phyloP scores from a whole-genome alignment of 331 rosid species.

The Quercus lobata region DNA sequence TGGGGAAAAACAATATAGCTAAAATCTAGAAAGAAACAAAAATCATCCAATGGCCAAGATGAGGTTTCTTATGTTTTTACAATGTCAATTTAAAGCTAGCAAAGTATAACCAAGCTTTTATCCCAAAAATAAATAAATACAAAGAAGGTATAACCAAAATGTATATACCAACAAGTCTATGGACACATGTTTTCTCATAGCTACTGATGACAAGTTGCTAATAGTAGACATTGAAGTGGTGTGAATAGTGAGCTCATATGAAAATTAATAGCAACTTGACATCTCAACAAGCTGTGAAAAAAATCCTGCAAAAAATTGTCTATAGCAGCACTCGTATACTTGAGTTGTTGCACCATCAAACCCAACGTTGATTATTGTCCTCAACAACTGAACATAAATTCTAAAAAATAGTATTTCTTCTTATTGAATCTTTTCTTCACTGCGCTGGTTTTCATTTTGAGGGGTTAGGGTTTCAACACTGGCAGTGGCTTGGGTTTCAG shows the following conservation, averaged over 20 bases:
- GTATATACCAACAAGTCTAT: slow-evolving; percentile 2
- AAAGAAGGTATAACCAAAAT: slow-evolving; percentile 5
- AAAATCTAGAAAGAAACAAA: background rate
- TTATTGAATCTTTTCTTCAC: slow-evolving; percentile 30
- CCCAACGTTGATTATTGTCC: slow-evolving; percentile 32
- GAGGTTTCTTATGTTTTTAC: slow-evolving; percentile 19
- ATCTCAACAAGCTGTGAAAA: too few relatives aligned
- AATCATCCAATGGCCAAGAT: slow-evolving; percentile 4
- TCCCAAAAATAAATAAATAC: too few relatives aligned
- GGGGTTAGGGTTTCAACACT: slow-evolving; percentile 23
- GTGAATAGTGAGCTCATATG: too few relatives aligned
- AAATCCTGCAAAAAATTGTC: too few relatives aligned
- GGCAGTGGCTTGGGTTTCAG: background rate
- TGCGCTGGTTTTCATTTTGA: slow-evolving; percentile 34
- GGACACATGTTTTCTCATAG: too few relatives aligned
- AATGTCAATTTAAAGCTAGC: slow-evolving; percentile 3
- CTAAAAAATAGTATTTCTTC: slow-evolving; percentile 13
- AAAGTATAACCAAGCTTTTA: slow-evolving; percentile 1
- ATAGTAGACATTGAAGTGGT: too few relatives aligned
- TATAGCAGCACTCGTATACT: slow-evolving; percentile 6
- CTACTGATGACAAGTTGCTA: too few relatives aligned
- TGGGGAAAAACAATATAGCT: background rate
- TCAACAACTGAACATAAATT: slow-evolving; percentile 32
- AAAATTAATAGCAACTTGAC: too few relatives aligned
- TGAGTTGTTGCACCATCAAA: slow-evolving; percentile 26